These are phyloP conservation scores for Pichia sp. DNA, from an alignment of 1,139 yeast genomes.

Conservation along the genomic window DNA sequence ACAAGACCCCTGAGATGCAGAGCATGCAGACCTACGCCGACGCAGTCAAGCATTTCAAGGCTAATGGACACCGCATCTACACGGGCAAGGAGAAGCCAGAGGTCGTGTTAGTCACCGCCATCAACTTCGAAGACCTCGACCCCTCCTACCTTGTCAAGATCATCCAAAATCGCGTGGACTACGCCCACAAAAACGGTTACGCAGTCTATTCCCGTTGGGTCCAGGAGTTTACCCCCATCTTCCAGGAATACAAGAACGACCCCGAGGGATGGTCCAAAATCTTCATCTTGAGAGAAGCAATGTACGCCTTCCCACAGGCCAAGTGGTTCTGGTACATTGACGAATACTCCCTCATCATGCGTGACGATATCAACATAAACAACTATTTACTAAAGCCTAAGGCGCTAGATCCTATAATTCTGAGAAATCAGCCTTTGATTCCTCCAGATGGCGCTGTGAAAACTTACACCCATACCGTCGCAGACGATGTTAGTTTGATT, in stretches of 20 bases:
- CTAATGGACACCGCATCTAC: conserved; percentile 60
- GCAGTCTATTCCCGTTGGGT: conserved; percentile 80
- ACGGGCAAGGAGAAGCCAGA: conserved; percentile 50
- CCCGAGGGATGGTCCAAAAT: conserved; percentile 55
- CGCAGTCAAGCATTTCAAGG: conserved; percentile 56
- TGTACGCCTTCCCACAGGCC: conserved; percentile 81
- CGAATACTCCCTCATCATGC: conserved; percentile 68
- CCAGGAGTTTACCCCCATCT: conserved; percentile 70
- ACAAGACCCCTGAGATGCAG: conserved; percentile 24
- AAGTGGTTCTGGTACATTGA: conserved; percentile 83
- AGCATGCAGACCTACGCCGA: conserved; percentile 32
- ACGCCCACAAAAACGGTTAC: conserved; percentile 68
- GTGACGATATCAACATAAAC: conserved; percentile 52
- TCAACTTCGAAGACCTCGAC: conserved; percentile 70
- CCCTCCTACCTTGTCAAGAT: conserved; percentile 56
- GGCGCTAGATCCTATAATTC: conserved; percentile 53
- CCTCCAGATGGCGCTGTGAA: conserved; percentile 66
- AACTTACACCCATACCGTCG: conserved; percentile 57
- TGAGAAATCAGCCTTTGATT: conserved; percentile 63
- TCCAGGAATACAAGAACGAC: conserved; percentile 42
- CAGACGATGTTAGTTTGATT: conserved; percentile 52
- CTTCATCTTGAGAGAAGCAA: conserved; percentile 69
- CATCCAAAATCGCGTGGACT: conserved; percentile 77
- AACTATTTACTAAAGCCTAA: conserved; percentile 54
- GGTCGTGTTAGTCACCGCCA: conserved; percentile 71